Base-by-base conservation (phyloP, 495 filamentous ascomycete genomes). In the Aspergillus heteromorphus region DNA sequence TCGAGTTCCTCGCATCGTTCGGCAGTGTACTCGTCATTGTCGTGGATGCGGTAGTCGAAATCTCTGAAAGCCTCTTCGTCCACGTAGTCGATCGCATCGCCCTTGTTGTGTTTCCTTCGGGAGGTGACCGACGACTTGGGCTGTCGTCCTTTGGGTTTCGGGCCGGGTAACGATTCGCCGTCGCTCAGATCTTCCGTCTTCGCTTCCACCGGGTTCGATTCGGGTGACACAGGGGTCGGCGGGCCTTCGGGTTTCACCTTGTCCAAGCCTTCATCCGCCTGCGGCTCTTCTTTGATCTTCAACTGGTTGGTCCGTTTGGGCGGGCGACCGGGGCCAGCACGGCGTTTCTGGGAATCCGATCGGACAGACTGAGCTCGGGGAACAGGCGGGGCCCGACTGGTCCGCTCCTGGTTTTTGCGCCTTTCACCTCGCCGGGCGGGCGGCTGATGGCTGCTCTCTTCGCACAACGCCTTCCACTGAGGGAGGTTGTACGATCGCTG, bases 1-100 rank as follows among this genome's bases (percentile, higher is more conserved):
- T 98, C 93, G 4, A 98, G 77, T 70, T 98, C 95, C 45, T 92
- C 88, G 64, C 93, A 96, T 56, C 93, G 79, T 65, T 97, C 92
- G 0, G 84, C 77, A 0, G 92, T 95, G 65, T 86, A 98, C 27
- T 97, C 90, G 29, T 83, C 78, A 34, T 89, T 80, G 52, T 89
- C 85, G 50, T 88, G 80, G 60, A 97, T 86, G 38, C 81, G 83
- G 64, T 97, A 96, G 59, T 97, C 86, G 62, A 95, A 98, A 48
- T 83, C 79, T 62, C 87, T 86, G 74, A 96, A 98, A 6, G 86
- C 84, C 34, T 82, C 84, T 64, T 96, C 91, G 60, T 97, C 91
- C 49, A 95, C 74, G 59, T 78, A 81, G 43, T 88, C 86, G 6
- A 68, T 49, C 13, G 80, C 79, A 62, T 90, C 91, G 21, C 85